These are phyloP conservation scores for Syzygium malaccense DNA, from an alignment of 441 rosid species.

Conservation along the genomic window DNA sequence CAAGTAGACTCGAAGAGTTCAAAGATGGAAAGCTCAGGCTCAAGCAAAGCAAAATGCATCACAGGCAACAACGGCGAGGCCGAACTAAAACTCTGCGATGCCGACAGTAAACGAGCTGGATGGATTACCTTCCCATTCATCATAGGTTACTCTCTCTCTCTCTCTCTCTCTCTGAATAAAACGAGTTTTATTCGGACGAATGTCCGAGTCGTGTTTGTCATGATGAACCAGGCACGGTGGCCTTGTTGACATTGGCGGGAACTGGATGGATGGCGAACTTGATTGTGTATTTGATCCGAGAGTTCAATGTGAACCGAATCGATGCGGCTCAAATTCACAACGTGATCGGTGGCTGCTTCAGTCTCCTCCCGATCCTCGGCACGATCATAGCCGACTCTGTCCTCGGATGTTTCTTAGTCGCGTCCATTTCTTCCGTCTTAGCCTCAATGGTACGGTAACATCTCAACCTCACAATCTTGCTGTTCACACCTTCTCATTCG, in stretches of 20 bases:
- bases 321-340: conserved; percentile 39
- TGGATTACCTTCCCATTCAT: conserved; percentile 46
- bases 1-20: not conserved
- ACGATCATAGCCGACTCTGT: conserved; percentile 36
- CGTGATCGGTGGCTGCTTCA: conserved; percentile 29
- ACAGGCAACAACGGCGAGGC: not conserved
- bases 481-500: not conserved
- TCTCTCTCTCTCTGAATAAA: not conserved
- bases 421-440: conserved; percentile 31
- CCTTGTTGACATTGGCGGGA: conserved; percentile 22
- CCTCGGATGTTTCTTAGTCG: conserved; percentile 36
- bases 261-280: conserved; percentile 36
- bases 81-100: not conserved
- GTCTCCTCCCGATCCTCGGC: conserved; percentile 32
- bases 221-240: conserved; percentile 22
- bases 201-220: not conserved
- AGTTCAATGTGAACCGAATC: conserved; percentile 35
- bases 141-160: conserved; percentile 6
- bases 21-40: not conserved
- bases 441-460: conserved; percentile 17
- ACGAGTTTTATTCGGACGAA: not conserved
- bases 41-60: not conserved
- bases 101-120: conserved; percentile 11
- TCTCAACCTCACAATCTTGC: not conserved
- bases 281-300: conserved; percentile 38